A percentile compares a stretch with the other conserved stretches of the same genome.
These are phyloP conservation scores for Volvox africanus DNA, from an alignment of 139 green algal genomes.

Conservation along the genomic window DNA sequence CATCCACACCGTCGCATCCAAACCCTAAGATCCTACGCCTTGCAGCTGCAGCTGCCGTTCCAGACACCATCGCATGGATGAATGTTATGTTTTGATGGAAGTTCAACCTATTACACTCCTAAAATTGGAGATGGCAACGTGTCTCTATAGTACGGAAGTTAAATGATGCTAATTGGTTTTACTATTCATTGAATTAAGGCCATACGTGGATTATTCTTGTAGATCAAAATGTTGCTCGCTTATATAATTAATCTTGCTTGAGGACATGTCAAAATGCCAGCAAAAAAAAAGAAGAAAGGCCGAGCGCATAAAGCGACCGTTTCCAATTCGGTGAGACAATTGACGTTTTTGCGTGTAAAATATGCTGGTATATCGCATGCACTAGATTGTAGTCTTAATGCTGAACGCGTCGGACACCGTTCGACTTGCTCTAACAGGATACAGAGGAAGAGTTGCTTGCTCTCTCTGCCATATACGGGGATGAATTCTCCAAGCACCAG, in stretches of 20 bases:
- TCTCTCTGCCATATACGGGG: constrained; percentile 51
- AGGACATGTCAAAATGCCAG: constrained; percentile 1
- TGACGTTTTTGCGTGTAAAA: background rate
- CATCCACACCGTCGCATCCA: too few species aligned
- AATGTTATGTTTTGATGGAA: too few species aligned
- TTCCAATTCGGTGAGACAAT: constrained; percentile 3
- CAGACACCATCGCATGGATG: too few species aligned
- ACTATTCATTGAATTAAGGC: too few species aligned
- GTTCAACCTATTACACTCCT: too few species aligned
- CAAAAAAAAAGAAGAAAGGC: constrained; percentile 49
- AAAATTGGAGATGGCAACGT: too few species aligned
- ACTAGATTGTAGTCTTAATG: background rate
- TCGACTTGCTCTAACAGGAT: background rate
- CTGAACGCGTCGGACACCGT: background rate
- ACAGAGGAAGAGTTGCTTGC: constrained; percentile 60
- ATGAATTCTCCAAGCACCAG: constrained; percentile 40
- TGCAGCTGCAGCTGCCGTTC: too few species aligned
- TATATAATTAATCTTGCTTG: too few species aligned
- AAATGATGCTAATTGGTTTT: too few species aligned
- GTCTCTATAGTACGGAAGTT: too few species aligned
- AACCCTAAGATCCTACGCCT: too few species aligned
- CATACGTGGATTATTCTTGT: background rate
- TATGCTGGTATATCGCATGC: background rate
- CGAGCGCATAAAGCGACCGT: background rate
- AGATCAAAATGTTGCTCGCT: background rate